Percentiles rank a stretch among this genome's conserved stretches.
Evolutionary conservation across 352 stramenopile genomes (phyloP).

Genomic region (Globisporangium iwayamae): DNA sequence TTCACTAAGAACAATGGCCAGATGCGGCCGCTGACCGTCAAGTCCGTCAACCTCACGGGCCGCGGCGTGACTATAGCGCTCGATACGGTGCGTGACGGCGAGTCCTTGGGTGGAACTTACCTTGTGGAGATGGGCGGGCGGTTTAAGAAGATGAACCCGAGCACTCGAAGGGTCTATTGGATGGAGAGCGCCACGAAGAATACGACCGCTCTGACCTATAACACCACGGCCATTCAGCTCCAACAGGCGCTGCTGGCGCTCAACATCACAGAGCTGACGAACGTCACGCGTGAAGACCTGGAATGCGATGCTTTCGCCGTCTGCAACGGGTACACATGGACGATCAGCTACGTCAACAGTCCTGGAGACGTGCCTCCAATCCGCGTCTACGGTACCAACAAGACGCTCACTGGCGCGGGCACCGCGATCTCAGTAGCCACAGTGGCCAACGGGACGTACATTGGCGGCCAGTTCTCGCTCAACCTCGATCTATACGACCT

Average conservation of each 20-base stretch:
- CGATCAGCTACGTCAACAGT: slow-evolving; percentile 58
- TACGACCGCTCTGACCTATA: slow-evolving; percentile 41
- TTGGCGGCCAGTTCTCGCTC: slow-evolving; percentile 58
- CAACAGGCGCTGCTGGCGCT: slow-evolving; percentile 34
- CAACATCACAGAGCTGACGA: slow-evolving; percentile 32
- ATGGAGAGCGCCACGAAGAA: slow-evolving; percentile 35
- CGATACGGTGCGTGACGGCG: slow-evolving; percentile 40
- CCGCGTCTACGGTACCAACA: slow-evolving; percentile 27
- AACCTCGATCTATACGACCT: slow-evolving; percentile 46
- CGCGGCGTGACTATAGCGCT: slow-evolving; percentile 29
- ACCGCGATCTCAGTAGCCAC: slow-evolving; percentile 30
- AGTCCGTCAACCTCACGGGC: slow-evolving; percentile 55
- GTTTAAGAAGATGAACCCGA: slow-evolving; percentile 47
- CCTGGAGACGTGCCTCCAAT: slow-evolving; percentile 63
- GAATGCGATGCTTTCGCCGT: slow-evolving; percentile 59
- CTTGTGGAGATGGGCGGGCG: slow-evolving; percentile 48
- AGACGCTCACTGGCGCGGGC: slow-evolving; percentile 28
- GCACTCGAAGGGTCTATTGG: slow-evolving; percentile 42
- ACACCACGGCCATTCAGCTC: slow-evolving; percentile 26
- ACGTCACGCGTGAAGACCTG: slow-evolving; percentile 30
- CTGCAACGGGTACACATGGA: slow-evolving; percentile 71
- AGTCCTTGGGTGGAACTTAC: slow-evolving; percentile 47
- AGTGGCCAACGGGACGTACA: slow-evolving; percentile 70
- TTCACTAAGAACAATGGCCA: slow-evolving; percentile 66
- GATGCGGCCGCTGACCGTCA: slow-evolving; percentile 28